These are phyloP conservation scores for Tagetes erecta DNA, from an alignment of 129 eudicot genomes.

Conservation along the genomic window DNA sequence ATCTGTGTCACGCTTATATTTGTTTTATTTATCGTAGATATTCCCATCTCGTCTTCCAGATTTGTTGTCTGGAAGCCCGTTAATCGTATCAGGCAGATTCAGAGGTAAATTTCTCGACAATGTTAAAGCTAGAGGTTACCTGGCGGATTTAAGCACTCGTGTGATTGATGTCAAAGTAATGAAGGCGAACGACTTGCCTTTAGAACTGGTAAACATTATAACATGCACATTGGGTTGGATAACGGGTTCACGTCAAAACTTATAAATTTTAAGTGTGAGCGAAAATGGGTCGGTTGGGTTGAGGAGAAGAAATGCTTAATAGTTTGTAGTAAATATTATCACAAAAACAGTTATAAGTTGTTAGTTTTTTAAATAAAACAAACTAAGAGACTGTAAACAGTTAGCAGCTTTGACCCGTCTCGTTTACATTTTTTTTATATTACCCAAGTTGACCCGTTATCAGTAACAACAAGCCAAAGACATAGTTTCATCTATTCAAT, in stretches of 20 bases:
- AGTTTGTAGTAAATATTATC: background rate
- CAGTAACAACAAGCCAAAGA: background rate
- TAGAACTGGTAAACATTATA: slow-evolving; percentile 63
- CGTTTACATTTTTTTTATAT: background rate
- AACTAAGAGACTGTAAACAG: background rate
- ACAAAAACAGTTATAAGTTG: background rate
- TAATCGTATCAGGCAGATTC: slow-evolving; percentile 81
- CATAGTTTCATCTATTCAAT: background rate
- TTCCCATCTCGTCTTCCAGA: slow-evolving; percentile 63
- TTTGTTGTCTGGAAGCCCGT: slow-evolving; percentile 49
- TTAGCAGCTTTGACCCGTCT: background rate
- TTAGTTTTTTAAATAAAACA: background rate
- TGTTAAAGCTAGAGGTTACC: slow-evolving; percentile 53
- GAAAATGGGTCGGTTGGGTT: background rate
- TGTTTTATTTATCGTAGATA: slow-evolving; percentile 43
- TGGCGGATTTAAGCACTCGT: slow-evolving; percentile 58
- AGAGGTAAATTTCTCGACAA: slow-evolving; percentile 58
- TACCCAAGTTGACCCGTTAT: background rate
- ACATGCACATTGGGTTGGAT: background rate
- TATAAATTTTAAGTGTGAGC: background rate
- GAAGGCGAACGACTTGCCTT: slow-evolving; percentile 49
- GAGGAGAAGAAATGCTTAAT: background rate
- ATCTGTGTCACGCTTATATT: background rate
- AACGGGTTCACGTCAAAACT: background rate
- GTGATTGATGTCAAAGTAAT: slow-evolving; percentile 54